Evolutionary conservation across 768 basidiomycete genomes (phyloP).

Genomic region (Lactarius deliciosus): DNA sequence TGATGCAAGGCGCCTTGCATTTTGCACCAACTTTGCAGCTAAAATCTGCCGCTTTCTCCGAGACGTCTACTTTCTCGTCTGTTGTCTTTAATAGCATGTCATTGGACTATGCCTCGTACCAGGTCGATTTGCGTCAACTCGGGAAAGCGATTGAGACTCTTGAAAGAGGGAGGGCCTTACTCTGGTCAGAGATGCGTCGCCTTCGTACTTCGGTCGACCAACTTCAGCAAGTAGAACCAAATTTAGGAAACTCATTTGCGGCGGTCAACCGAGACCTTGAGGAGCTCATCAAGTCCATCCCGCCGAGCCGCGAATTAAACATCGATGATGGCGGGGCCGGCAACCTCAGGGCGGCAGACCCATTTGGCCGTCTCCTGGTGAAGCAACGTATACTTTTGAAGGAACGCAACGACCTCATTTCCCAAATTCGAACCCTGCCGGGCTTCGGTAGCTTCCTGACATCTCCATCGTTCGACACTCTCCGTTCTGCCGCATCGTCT

Average conservation of each 20-base stretch:
- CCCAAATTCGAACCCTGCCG: neutral
- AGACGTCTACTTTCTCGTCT: no score
- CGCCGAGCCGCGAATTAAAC: neutral
- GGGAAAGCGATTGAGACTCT: neutral
- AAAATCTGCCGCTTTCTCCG: neutral
- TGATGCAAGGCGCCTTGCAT: neutral
- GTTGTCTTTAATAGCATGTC: no score
- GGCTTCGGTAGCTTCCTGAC: neutral
- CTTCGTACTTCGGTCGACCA: neutral
- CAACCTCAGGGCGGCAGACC: neutral
- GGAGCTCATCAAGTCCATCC: neutral
- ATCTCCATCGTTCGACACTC: neutral
- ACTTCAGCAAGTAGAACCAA: neutral
- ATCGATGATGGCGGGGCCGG: neutral
- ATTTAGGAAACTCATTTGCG: neutral
- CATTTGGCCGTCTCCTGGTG: neutral
- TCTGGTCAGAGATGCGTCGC: neutral
- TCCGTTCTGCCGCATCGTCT: neutral
- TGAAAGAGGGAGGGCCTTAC: neutral
- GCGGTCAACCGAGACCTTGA: neutral
- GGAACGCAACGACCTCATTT: neutral
- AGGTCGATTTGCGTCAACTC: neutral
- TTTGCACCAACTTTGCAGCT: conserved; percentile 2
- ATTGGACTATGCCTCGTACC: neutral
- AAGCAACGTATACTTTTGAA: neutral